These are phyloP conservation scores for Cystobasidium ongulense DNA, from an alignment of 768 basidiomycete genomes.

Conservation along the genomic window DNA sequence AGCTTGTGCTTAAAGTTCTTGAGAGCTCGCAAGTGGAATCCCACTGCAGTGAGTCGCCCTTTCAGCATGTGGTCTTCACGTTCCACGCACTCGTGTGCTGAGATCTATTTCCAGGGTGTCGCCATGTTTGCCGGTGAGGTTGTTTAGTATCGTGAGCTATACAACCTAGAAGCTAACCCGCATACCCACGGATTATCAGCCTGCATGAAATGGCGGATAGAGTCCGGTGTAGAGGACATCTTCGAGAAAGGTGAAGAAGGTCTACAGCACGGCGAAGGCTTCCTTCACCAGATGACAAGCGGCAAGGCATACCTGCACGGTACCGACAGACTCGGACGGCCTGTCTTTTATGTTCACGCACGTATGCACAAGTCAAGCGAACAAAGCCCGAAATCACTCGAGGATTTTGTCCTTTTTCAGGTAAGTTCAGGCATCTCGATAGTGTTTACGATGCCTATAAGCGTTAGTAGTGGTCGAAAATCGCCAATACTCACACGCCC, in stretches of 20 bases:
- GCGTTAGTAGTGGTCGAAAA: no score
- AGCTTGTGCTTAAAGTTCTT: slow-evolving; percentile 36
- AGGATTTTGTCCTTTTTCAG: slow-evolving; percentile 34
- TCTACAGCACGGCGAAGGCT: slow-evolving; percentile 34
- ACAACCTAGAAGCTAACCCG: no score
- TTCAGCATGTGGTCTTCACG: background rate
- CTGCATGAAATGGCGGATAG: slow-evolving; percentile 40
- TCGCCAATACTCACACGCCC: background rate
- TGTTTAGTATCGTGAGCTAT: background rate
- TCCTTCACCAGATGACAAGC: slow-evolving; percentile 38
- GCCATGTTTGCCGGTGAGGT: slow-evolving; percentile 35
- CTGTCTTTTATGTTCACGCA: slow-evolving; percentile 34
- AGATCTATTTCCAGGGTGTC: slow-evolving; percentile 4
- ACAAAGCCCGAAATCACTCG: slow-evolving; percentile 21
- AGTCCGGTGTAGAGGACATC: slow-evolving; percentile 38
- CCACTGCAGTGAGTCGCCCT: slow-evolving; percentile 31
- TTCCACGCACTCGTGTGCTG: background rate
- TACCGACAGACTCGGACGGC: slow-evolving; percentile 36
- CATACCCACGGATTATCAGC: slow-evolving; percentile 1
- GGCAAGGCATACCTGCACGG: slow-evolving; percentile 39
- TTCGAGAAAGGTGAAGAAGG: slow-evolving; percentile 39
- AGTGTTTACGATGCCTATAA: background rate
- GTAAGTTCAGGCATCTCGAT: no score
- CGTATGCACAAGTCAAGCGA: slow-evolving; percentile 29
- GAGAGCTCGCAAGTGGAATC: slow-evolving; percentile 39